These are phyloP conservation scores for Tolypocladium guangdongense DNA, from an alignment of 2,329 filamentous ascomycete species.

Conservation along the genomic window DNA sequence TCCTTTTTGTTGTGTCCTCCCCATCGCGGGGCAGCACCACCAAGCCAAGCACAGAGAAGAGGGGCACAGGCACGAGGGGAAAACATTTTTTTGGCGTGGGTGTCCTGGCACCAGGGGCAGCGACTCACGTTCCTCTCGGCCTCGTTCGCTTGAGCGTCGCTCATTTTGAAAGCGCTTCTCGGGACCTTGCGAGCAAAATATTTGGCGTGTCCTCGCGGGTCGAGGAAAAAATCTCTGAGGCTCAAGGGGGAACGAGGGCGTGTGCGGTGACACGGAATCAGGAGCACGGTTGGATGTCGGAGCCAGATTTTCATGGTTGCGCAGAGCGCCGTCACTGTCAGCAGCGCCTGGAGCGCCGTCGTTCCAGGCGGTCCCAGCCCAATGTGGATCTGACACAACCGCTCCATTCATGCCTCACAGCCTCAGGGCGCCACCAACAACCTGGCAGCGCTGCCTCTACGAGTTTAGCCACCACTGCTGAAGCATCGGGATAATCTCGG, in stretches of 20 bases:
- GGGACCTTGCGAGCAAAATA: conserved; percentile 12
- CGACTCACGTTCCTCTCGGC: conserved; percentile 84
- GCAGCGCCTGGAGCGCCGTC: background rate
- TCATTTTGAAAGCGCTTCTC: conserved; percentile 53
- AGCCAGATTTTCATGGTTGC: conserved; percentile 9
- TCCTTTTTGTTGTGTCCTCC: background rate
- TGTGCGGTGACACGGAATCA: conserved; percentile 5
- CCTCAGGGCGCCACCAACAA: background rate
- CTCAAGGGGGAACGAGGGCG: conserved; percentile 1
- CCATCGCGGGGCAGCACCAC: conserved; percentile 19
- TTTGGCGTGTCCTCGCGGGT: conserved; percentile 10
- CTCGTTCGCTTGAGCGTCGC: conserved; percentile 76
- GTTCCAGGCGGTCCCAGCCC: conserved; percentile 1
- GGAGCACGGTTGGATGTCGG: conserved; percentile 15
- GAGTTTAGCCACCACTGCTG: too few relatives aligned
- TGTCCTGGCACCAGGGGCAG: background rate
- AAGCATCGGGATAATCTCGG: background rate
- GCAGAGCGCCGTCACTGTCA: background rate
- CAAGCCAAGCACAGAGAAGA: conserved; percentile 9
- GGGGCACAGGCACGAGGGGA: conserved; percentile 8
- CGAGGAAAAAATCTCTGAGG: conserved; percentile 5
- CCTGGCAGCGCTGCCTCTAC: too few relatives aligned
- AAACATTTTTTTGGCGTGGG: conserved; percentile 7
- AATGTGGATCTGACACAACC: conserved; percentile 1
- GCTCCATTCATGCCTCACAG: background rate